Base-by-base conservation (phyloP, 768 basidiomycete species). In the Tricholoma hemisulphureum region DNA sequence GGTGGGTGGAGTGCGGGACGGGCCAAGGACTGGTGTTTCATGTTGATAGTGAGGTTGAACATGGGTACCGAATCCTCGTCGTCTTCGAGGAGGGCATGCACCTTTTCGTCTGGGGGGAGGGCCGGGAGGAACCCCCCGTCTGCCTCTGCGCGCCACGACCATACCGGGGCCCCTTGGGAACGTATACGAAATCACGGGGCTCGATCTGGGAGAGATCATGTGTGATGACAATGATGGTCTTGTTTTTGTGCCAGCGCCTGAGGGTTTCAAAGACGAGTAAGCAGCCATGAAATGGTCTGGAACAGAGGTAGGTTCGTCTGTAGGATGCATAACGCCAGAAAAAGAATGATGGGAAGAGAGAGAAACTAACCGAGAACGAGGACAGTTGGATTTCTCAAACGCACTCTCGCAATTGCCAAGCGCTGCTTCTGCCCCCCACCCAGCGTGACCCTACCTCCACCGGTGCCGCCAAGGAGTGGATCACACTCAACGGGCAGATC, bases 401-500 rank as follows among this genome's bases (percentile, higher is more conserved):
- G 81, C 1, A 93, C 95, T 51, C 96, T 77, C 0, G 96, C 96
- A 57, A 99, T 85, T 6, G 93, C 92, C 26, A 99, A 68, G 7
- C 96, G 73, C 75, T 99, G 96, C 64, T 85, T 84, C 78, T 98
- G 96, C 2, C 96, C 96, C 10, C 96, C 96, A 60, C 91, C 93
- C 63, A 95, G 72, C 41, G 31, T 10, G 10, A 31, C 31, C 5
- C 31, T 10, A 6, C 81, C 85, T 2, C 89, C 83, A 2, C 94
- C 95, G 26, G 80, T 83, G 20, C 76, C 84, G 0, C 90, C 92
- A 2, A 98, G 73, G 26, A 78, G 71, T 0, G 95, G 96, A 48
- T 95, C 91, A 63, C 97, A 98, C 0, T 93, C 93, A 4, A 87
- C 80, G 0, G 93, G 93, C n/a, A 98, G 74, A n/a, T n/a, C n/a